phyloP scores from a whole-genome alignment of 2,329 filamentous ascomycete genomes.

The Fusarium sp. region DNA sequence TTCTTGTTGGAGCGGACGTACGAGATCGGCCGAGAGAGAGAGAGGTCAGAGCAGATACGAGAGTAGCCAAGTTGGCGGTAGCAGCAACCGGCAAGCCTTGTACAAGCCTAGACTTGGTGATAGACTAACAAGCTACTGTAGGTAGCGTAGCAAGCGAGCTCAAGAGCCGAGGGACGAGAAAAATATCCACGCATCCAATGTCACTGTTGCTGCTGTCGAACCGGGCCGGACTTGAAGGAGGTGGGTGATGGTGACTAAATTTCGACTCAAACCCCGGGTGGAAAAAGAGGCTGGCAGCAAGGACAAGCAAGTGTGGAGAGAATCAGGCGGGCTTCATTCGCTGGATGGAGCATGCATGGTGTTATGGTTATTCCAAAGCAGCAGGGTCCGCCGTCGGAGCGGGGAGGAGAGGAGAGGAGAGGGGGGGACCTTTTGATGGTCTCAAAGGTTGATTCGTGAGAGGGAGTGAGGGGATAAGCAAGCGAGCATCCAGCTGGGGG shows the following conservation, averaged over 20 bases:
- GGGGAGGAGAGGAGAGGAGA: neutral
- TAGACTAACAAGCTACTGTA: neutral
- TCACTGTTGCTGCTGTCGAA: neutral
- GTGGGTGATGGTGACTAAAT: slow-evolving; percentile 4
- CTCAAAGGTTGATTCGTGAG: neutral
- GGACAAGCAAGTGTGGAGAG: slow-evolving; percentile 18
- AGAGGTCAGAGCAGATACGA: neutral
- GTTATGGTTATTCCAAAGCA: slow-evolving; percentile 38
- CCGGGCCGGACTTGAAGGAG: neutral
- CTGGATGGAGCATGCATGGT: slow-evolving; percentile 33
- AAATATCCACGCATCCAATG: neutral
- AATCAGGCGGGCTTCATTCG: slow-evolving; percentile 15
- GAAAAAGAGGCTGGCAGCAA: neutral
- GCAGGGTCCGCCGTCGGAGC: neutral
- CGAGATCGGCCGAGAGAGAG: slow-evolving; percentile 3
- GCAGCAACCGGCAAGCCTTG: neutral
- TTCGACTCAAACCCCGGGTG: slow-evolving; percentile 6
- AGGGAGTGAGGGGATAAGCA: neutral
- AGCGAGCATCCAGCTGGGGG: neutral
- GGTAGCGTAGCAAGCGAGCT: neutral
- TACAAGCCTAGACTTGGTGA: slow-evolving; percentile 3
- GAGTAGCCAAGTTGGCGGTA: neutral
- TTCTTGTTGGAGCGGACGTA: neutral
- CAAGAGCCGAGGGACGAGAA: neutral
- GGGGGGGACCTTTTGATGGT: neutral